phyloP scores from a whole-genome alignment of 176 grass and related monocot species.

The Cenchrus purpureus region DNA sequence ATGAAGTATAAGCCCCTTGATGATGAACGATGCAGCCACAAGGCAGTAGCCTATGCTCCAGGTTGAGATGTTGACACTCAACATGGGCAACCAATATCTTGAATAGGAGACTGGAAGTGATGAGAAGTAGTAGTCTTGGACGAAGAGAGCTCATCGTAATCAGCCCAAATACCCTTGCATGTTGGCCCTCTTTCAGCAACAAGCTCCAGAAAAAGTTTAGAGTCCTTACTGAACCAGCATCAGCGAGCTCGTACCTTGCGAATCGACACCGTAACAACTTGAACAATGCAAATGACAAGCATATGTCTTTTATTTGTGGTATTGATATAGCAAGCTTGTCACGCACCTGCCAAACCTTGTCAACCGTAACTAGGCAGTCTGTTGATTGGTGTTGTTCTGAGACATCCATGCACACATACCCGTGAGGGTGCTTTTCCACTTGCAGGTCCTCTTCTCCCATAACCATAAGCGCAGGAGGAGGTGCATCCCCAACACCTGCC shows the following conservation, averaged over 20 bases:
- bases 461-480: not conserved
- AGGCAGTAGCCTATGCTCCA: not conserved
- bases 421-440: not conserved
- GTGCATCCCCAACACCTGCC: not conserved
- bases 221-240: rapidly evolving
- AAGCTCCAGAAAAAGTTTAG: not conserved
- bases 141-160: too few species aligned
- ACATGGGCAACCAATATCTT: too few species aligned
- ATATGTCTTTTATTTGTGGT: not conserved
- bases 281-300: conserved; percentile 27
- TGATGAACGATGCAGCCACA: too few species aligned
- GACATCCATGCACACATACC: not conserved
- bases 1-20: too few species aligned
- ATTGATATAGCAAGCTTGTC: too few species aligned
- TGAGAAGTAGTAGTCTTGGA: too few species aligned
- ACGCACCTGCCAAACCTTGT: too few species aligned
- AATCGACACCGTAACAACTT: conserved; percentile 23
- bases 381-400: too few species aligned
- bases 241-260: not conserved
- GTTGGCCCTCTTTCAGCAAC: not conserved
- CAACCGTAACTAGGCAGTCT: too few species aligned
- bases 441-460: not conserved
- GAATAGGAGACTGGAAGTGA: too few species aligned
- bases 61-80: too few species aligned
- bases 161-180: too few species aligned